Conservation (phyloP, 2,329 filamentous ascomycete species). For the Ophiostoma sp. region DNA sequence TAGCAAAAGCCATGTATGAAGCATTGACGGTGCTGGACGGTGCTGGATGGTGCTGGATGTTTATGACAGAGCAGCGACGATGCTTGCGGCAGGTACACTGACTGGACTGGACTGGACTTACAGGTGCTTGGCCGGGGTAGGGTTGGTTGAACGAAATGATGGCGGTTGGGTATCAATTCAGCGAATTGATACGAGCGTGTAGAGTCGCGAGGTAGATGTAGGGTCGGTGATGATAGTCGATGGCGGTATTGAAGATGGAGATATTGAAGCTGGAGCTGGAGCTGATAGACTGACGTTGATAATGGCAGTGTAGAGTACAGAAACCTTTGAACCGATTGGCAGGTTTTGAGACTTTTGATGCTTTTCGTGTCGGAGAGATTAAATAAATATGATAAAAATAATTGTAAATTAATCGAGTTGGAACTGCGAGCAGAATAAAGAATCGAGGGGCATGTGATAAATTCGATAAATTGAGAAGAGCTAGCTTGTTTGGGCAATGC, state of each 20-base stretch:
- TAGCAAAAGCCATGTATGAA: neutral
- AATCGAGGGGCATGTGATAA: slow-evolving; percentile 2
- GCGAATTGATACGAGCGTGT: slow-evolving; percentile 9
- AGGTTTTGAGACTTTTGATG: slow-evolving; percentile 12
- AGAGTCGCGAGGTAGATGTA: neutral
- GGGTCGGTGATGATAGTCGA: neutral
- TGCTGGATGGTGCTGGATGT: neutral
- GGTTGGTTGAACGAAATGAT: slow-evolving; percentile 2
- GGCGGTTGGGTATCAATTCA: slow-evolving; percentile 10
- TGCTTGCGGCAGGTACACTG: neutral
- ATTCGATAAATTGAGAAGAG: neutral
- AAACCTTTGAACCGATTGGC: slow-evolving; percentile 12
- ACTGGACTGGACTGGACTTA: neutral
- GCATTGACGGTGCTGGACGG: neutral
- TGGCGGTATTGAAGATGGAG: neutral
- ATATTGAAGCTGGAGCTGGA: neutral
- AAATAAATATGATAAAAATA: neutral
- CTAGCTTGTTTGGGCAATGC: neutral
- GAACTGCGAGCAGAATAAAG: neutral
- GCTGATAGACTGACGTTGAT: neutral
- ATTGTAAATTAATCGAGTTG: neutral
- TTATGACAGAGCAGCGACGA: neutral
- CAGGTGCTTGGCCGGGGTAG: slow-evolving; percentile 7
- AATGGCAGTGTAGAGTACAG: slow-evolving; percentile 7
- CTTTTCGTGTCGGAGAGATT: slow-evolving; percentile 10